phyloP scores from a whole-genome alignment of 768 basidiomycete species.

The Suillus paluster region DNA sequence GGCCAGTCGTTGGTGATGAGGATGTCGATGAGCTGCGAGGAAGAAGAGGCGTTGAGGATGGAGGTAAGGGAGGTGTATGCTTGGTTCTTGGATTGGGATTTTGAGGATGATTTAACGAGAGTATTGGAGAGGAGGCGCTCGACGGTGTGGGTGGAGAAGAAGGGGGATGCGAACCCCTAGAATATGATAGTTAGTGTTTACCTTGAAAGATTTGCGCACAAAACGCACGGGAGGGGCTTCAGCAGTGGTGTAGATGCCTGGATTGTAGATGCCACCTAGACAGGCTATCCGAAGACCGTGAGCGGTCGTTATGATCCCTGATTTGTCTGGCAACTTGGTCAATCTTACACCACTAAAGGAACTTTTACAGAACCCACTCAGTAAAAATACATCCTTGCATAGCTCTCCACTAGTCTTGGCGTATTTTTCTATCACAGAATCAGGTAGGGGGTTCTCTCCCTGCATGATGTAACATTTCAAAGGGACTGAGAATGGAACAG shows the following conservation, averaged over 20 bases:
- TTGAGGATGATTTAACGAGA: conserved; percentile 50
- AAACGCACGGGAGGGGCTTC: conserved; percentile 66
- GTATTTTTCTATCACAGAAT: conserved; percentile 73
- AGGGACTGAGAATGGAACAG: conserved; percentile 58
- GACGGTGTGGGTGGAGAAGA: conserved; percentile 70
- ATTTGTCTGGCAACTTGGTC: conserved; percentile 63
- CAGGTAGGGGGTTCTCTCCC: conserved; percentile 77
- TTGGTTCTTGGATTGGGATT: conserved; percentile 46
- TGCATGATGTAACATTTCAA: conserved; percentile 94
- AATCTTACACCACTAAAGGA: not conserved
- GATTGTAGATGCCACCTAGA: conserved; percentile 77
- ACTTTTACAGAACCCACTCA: conserved; percentile 59
- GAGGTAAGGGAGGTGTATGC: conserved; percentile 68
- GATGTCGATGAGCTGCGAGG: conserved; percentile 76
- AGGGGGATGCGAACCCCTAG: conserved; percentile 78
- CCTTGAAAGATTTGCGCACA: conserved; percentile 1
- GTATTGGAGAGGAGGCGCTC: conserved; percentile 77
- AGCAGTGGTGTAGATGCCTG: conserved; percentile 57
- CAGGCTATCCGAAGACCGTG: conserved; percentile 86
- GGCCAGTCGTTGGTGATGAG: conserved; percentile 85
- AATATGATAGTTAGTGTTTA: conserved; percentile 7
- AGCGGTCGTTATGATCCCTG: conserved; percentile 76
- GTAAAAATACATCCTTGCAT: conserved; percentile 79
- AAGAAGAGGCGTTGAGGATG: conserved; percentile 62
- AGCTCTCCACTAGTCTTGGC: conserved; percentile 79